Evolutionary conservation across 169 alveolate species (phyloP).

Genomic region (Eimeria sp.): DNA sequence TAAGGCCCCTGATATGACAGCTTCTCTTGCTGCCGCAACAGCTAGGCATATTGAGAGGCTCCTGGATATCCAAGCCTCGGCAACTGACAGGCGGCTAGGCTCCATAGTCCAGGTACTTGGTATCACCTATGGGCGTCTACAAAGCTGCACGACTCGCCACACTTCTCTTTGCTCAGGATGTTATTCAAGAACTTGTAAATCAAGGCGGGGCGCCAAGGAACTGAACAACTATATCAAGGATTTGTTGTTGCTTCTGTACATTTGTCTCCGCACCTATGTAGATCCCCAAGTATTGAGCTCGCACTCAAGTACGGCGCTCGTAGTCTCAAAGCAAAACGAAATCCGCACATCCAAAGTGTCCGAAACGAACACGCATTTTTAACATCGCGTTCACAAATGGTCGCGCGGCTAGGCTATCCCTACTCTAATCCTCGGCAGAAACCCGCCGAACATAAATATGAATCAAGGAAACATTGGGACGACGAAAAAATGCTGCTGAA

Average conservation of each 20-base stretch:
- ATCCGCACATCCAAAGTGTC: constrained; percentile 71
- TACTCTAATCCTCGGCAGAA: constrained; percentile 52
- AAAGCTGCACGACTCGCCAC: neutral
- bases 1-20: constrained; percentile 17
- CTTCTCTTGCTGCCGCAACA: constrained; percentile 66
- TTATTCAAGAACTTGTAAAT: constrained; percentile 34
- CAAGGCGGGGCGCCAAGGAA: constrained; percentile 43
- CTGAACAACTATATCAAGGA: constrained; percentile 7
- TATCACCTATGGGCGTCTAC: constrained; percentile 10
- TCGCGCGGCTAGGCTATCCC: constrained; percentile 72
- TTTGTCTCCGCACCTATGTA: neutral
- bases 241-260: neutral
- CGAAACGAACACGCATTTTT: constrained; percentile 48
- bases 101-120: neutral
- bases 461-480: constrained; percentile 76
- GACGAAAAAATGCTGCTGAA: constrained; percentile 73
- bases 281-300: constrained; percentile 51
- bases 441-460: constrained; percentile 49
- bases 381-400: constrained; percentile 68
- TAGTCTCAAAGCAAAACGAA: constrained; percentile 34
- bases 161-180: constrained; percentile 17
- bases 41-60: constrained; percentile 34
- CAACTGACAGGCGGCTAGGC: constrained; percentile 18
- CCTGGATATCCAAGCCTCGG: constrained; percentile 11
- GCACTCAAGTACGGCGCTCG: constrained; percentile 48